Conservation (phyloP, 129 eudicot species). For the Sambucus nigra region DNA sequence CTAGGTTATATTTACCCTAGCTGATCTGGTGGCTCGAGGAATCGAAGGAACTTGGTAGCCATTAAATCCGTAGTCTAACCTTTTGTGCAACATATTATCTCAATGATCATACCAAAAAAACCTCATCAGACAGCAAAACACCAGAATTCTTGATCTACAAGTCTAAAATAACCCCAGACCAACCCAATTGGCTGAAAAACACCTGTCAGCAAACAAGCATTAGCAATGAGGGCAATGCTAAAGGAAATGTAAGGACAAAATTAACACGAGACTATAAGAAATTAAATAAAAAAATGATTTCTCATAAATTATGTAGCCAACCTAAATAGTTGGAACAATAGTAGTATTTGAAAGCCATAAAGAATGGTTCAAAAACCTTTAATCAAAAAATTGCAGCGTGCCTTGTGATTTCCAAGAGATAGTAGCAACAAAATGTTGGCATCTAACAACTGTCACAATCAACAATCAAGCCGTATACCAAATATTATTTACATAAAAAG, state of each 20-base stretch:
- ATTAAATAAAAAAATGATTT: neutral
- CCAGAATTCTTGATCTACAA: slow-evolving; percentile 9
- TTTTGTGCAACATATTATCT: slow-evolving; percentile 64
- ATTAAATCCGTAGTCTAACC: slow-evolving; percentile 71
- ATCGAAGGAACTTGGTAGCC: slow-evolving; percentile 75
- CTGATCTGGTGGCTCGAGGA: slow-evolving; percentile 88
- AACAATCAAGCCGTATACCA: neutral
- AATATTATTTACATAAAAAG: neutral
- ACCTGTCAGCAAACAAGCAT: slow-evolving; percentile 1
- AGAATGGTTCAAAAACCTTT: neutral
- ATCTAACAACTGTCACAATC: neutral
- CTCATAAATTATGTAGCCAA: neutral
- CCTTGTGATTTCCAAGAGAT: neutral
- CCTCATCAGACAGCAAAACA: slow-evolving; percentile 20
- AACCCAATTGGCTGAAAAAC: neutral
- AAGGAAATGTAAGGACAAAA: neutral
- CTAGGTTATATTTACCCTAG: slow-evolving; percentile 50
- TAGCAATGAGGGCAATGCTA: neutral
- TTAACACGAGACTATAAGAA: neutral
- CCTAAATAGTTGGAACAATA: neutral
- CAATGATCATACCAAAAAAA: slow-evolving; percentile 35
- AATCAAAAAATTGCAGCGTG: neutral
- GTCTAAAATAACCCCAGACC: neutral
- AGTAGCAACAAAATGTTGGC: neutral
- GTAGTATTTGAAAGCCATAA: too few relatives aligned